Percentiles rank a stretch among this genome's conserved stretches.
Conservation (phyloP, 305 asterid genomes). For the Caryopteris hybrid region DNA sequence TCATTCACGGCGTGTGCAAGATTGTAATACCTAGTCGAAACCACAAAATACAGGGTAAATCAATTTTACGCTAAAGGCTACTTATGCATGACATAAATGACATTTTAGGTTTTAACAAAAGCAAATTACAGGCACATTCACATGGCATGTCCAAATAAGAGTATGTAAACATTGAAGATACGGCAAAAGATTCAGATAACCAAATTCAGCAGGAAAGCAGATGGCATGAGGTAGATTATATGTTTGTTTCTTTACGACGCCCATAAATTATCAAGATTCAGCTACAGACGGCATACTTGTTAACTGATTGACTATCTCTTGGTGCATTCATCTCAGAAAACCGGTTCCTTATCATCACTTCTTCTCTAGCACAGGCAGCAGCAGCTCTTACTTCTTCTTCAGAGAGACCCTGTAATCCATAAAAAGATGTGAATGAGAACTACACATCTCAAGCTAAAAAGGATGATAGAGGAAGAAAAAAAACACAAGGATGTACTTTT, state of each 20-base stretch:
- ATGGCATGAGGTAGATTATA: background rate
- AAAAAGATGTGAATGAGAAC: slow-evolving; percentile 14
- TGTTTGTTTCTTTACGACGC: background rate
- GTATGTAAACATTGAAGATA: slow-evolving; percentile 1
- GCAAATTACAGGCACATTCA: slow-evolving; percentile 5
- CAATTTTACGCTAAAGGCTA: slow-evolving; percentile 7
- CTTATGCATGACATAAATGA: background rate
- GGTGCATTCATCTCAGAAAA: slow-evolving; percentile 99
- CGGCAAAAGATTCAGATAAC: background rate
- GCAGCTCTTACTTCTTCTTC: slow-evolving; percentile 98
- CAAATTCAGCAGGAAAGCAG: background rate
- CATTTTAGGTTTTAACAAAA: slow-evolving; percentile 4
- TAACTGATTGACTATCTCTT: slow-evolving; percentile 74
- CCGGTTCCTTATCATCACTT: slow-evolving; percentile 94
- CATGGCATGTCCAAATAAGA: slow-evolving; percentile 15
- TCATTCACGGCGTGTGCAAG: slow-evolving; percentile 99
- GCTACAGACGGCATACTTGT: slow-evolving; percentile 55
- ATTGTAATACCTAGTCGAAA: slow-evolving; percentile 68
- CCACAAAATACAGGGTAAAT: background rate
- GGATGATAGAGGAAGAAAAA: background rate
- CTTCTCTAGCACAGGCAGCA: slow-evolving; percentile 98
- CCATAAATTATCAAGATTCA: slow-evolving; percentile 7
- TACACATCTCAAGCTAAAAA: background rate
- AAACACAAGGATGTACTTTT: background rate
- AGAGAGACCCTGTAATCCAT: slow-evolving; percentile 75